Conservation (phyloP, 2,329 filamentous ascomycete genomes). For the Colletotrichum sidae region DNA sequence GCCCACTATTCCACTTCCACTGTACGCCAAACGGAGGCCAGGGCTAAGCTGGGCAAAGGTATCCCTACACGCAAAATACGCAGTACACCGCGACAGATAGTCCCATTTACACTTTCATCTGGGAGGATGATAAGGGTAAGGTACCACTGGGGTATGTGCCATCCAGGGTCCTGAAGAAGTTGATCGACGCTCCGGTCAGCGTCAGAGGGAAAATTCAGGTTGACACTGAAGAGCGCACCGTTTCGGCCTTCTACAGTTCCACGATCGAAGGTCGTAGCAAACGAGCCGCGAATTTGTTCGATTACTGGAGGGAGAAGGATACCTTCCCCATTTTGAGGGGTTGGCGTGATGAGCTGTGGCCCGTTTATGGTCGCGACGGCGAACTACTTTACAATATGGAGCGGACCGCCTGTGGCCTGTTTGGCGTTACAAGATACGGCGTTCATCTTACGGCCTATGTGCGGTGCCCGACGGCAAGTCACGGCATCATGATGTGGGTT, state of each 20-base stretch:
- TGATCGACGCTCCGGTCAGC: constrained; percentile 58
- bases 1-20: not conserved
- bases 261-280: constrained; percentile 73
- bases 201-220: constrained; percentile 71
- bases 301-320: constrained; percentile 75
- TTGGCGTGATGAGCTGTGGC: constrained; percentile 86
- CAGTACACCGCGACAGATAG: constrained; percentile 67
- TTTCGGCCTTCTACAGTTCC: constrained; percentile 70
- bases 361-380: constrained; percentile 75
- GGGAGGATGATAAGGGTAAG: constrained; percentile 71
- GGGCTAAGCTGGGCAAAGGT: constrained; percentile 61
- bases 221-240: constrained; percentile 68
- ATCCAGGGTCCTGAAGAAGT: constrained; percentile 60
- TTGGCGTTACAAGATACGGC: constrained; percentile 83
- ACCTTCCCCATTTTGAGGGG: constrained; percentile 80
- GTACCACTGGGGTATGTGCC: constrained; percentile 73
- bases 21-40: not conserved
- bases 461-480: constrained; percentile 48
- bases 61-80: constrained; percentile 77
- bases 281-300: constrained; percentile 66
- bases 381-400: constrained; percentile 80
- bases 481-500: constrained; percentile 84
- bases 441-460: constrained; percentile 85
- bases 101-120: constrained; percentile 74
- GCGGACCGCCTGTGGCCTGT: constrained; percentile 77